A percentile compares a stretch with the other conserved stretches of the same genome.
Evolutionary conservation across 2,329 filamentous ascomycete species (phyloP).

Genomic region (Rhinocladiella mackenziei): DNA sequence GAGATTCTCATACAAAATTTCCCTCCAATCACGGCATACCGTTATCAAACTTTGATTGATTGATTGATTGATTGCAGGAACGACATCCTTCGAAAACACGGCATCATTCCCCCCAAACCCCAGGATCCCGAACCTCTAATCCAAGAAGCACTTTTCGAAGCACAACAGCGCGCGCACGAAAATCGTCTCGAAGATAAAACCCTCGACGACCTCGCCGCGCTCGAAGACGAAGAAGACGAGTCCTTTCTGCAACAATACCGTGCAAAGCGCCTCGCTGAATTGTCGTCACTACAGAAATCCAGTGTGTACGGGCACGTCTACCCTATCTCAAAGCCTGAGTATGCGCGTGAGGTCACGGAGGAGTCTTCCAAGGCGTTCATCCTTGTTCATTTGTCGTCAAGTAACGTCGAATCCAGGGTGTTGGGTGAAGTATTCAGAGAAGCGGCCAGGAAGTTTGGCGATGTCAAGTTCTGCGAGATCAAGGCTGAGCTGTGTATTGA

Average conservation of each 20-base stretch:
- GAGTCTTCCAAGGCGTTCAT: conserved; percentile 67
- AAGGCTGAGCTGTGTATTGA: conserved; percentile 89
- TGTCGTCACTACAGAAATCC: conserved; percentile 69
- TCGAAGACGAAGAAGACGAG: conserved; percentile 95
- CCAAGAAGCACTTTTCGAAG: conserved; percentile 86
- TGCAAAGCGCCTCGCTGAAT: conserved; percentile 75
- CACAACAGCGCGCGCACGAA: conserved; percentile 77
- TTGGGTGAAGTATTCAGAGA: conserved; percentile 82
- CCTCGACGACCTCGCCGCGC: conserved; percentile 83
- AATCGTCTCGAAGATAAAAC: conserved; percentile 93
- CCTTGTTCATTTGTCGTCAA: conserved; percentile 76
- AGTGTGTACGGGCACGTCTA: conserved; percentile 87
- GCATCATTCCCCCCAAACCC: conserved; percentile 95
- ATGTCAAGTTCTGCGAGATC: conserved; percentile 98
- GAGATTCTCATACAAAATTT: too few relatives aligned
- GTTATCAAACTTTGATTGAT: neutral
- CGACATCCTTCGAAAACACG: conserved; percentile 94
- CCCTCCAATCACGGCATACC: too few relatives aligned
- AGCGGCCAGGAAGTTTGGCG: conserved; percentile 78
- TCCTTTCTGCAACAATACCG: conserved; percentile 83
- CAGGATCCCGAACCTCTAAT: conserved; percentile 94
- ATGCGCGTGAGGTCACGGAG: conserved; percentile 84
- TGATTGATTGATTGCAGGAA: conserved; percentile 48
- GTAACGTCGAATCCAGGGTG: conserved; percentile 80
- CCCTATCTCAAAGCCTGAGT: conserved; percentile 90